Conservation (phyloP, 2,329 filamentous ascomycete genomes). For the Neopestalotiopsis sp. region DNA sequence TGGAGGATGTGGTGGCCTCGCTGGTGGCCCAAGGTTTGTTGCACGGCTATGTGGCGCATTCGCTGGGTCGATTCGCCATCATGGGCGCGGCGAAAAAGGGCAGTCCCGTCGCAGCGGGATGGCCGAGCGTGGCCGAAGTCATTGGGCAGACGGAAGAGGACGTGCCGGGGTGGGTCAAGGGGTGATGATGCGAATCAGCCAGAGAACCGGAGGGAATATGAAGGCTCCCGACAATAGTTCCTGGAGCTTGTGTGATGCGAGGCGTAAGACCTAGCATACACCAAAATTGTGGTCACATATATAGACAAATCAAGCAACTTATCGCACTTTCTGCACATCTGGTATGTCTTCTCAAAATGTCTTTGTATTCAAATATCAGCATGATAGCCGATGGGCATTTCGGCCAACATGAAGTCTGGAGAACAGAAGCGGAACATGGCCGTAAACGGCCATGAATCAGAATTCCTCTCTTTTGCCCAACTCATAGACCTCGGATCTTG, state of each 20-base stretch:
- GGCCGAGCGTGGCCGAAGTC: constrained; percentile 75
- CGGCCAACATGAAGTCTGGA: constrained; percentile 4
- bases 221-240: neutral
- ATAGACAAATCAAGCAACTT: neutral
- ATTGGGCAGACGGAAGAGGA: constrained; percentile 65
- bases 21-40: constrained; percentile 82
- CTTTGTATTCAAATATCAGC: constrained; percentile 11
- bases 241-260: neutral
- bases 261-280: neutral
- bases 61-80: constrained; percentile 79
- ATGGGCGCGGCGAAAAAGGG: constrained; percentile 74
- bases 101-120: constrained; percentile 71
- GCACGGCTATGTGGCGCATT: constrained; percentile 83
- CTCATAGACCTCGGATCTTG: neutral
- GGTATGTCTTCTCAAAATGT: constrained; percentile 2
- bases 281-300: neutral
- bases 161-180: constrained; percentile 78
- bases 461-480: neutral
- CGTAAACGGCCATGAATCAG: neutral
- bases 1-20: constrained; percentile 80
- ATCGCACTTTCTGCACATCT: neutral
- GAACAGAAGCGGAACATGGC: neutral
- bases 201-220: neutral
- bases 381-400: constrained; percentile 6
- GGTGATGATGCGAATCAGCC: neutral